A percentile compares a stretch with the other conserved stretches of the same genome.
Evolutionary conservation across 345 rosid species (phyloP).

Genomic region (Brassica juncea): DNA sequence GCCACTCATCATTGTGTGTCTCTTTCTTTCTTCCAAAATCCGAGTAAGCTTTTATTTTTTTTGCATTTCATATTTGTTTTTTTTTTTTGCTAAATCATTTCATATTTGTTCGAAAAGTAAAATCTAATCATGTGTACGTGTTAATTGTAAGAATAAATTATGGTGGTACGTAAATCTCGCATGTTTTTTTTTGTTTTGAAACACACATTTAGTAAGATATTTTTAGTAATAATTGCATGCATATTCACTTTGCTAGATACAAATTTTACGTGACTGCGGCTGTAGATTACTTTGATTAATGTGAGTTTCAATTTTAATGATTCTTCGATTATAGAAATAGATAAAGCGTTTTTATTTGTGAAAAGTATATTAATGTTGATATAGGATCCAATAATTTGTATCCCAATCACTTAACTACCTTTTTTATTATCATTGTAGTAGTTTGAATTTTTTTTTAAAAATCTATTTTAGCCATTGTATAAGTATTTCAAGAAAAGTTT

Average conservation of each 20-base stretch:
- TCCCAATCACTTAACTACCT: background rate
- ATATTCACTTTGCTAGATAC: background rate
- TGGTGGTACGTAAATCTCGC: background rate
- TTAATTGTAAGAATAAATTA: background rate
- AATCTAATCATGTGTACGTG: background rate
- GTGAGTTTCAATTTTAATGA: background rate
- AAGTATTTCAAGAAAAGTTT: background rate
- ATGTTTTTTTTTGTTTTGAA: too few relatives aligned
- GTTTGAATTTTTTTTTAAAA: background rate
- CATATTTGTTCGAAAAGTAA: background rate
- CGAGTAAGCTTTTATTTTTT: background rate
- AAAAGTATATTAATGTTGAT: background rate
- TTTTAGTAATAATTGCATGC: background rate
- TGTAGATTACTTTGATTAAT: background rate
- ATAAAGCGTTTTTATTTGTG: background rate
- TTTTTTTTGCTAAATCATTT: background rate
- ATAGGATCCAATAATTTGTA: background rate
- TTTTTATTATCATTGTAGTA: too few relatives aligned
- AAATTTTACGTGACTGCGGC: background rate
- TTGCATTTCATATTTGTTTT: background rate
- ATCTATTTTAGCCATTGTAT: background rate
- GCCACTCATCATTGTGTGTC: slow-evolving; percentile 11
- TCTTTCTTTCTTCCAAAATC: background rate
- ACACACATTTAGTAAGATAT: background rate
- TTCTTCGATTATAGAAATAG: background rate